Conservation (phyloP, 768 basidiomycete species). For the Tricholoma hemisulphureum region DNA sequence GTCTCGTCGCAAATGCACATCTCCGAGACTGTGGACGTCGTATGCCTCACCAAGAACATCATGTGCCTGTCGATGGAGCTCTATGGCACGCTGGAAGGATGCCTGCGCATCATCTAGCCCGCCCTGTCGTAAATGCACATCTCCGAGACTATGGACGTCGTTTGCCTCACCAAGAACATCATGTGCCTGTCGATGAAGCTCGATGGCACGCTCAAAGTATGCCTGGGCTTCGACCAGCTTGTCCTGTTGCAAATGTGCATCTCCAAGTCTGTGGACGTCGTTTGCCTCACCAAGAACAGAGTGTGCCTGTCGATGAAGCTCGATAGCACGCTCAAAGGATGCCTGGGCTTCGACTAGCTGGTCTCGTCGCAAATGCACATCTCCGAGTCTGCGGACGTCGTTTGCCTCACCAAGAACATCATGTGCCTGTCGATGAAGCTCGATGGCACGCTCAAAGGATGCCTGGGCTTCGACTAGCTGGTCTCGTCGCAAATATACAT, state of each 20-base stretch:
- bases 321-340: constrained; percentile 13
- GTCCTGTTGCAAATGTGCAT: background rate
- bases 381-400: constrained; percentile 12
- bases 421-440: constrained; percentile 13
- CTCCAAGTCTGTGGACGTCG: background rate
- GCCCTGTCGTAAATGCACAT: background rate
- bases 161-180: background rate
- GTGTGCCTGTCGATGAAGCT: constrained; percentile 13
- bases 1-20: background rate
- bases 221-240: background rate
- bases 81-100: background rate
- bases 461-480: constrained; percentile 18
- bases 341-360: constrained; percentile 13
- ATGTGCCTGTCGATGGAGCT: background rate
- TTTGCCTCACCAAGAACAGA: background rate
- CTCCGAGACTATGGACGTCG: background rate
- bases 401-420: constrained; percentile 18
- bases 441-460: constrained; percentile 12
- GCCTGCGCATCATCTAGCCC: background rate
- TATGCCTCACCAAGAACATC: background rate
- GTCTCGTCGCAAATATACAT: constrained; percentile 14
- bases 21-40: background rate
- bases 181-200: background rate
- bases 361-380: constrained; percentile 1
- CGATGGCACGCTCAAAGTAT: background rate